Evolutionary conservation across 495 filamentous ascomycete species (phyloP).

Genomic region (Bryoglossum gracile): DNA sequence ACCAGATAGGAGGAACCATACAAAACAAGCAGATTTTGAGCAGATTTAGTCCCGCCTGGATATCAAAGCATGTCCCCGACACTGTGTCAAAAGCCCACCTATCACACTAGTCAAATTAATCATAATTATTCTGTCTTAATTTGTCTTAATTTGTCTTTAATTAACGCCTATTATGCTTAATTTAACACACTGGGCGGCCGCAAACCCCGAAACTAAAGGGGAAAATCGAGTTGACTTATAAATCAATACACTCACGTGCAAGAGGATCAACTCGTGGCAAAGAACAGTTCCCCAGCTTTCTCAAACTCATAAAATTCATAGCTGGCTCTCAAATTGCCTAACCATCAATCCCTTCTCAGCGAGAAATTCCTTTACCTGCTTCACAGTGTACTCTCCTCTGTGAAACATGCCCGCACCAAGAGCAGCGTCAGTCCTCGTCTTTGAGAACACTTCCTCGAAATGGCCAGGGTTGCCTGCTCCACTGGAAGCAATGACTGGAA

Average conservation of each 20-base stretch:
- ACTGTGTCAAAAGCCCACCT: too few relatives aligned
- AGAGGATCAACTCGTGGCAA: neutral
- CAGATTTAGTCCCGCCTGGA: too few relatives aligned
- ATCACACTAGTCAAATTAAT: too few relatives aligned
- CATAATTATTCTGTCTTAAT: too few relatives aligned
- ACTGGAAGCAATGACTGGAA: slow-evolving; percentile 93
- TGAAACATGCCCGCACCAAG: slow-evolving; percentile 98
- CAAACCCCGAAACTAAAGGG: too few relatives aligned
- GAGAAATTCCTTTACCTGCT: slow-evolving; percentile 84
- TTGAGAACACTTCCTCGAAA: slow-evolving; percentile 82
- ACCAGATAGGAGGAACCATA: too few relatives aligned
- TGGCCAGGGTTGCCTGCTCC: slow-evolving; percentile 86
- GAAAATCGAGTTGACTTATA: too few relatives aligned
- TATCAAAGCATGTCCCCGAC: too few relatives aligned
- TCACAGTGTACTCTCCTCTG: slow-evolving; percentile 87
- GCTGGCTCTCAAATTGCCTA: slow-evolving; percentile 54
- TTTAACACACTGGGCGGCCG: too few relatives aligned
- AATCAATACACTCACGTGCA: neutral
- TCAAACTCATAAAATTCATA: slow-evolving; percentile 2
- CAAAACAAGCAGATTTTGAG: too few relatives aligned
- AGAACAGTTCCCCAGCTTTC: neutral
- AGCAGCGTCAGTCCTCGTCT: slow-evolving; percentile 85
- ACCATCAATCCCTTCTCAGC: slow-evolving; percentile 64
- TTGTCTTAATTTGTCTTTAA: too few relatives aligned
- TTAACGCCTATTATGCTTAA: too few relatives aligned